Evolutionary conservation across 2,329 filamentous ascomycete species (phyloP).

Genomic region (Aspergillus arachidicola): DNA sequence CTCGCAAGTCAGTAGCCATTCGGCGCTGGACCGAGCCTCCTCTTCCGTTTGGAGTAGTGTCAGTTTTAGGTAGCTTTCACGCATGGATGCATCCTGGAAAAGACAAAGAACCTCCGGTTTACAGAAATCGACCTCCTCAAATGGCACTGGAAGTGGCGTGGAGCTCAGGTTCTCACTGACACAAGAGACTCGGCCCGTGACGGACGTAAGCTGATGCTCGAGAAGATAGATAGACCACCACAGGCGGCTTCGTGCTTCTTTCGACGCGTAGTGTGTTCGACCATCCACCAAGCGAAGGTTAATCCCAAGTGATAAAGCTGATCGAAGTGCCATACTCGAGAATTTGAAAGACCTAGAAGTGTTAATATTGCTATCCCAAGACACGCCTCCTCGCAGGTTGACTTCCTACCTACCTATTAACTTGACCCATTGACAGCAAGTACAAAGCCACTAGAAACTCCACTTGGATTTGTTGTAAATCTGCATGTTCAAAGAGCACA

Average conservation of each 20-base stretch:
- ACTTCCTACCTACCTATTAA: conserved; percentile 42
- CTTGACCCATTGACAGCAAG: conserved; percentile 41
- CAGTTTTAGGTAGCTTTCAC: conserved; percentile 26
- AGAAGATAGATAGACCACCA: conserved; percentile 49
- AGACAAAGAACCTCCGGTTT: conserved; percentile 28
- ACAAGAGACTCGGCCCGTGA: conserved; percentile 46
- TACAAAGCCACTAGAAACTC: conserved; percentile 44
- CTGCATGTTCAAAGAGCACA: conserved; percentile 43
- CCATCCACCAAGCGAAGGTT: conserved; percentile 44
- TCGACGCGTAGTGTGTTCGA: conserved; percentile 37
- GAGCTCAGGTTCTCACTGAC: conserved; percentile 43
- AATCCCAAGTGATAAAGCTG: conserved; percentile 43
- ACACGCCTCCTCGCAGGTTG: neutral
- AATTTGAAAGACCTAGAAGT: conserved; percentile 42
- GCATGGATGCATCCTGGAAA: conserved; percentile 24
- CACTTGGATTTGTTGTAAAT: conserved; percentile 48
- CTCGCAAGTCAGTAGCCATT: conserved; percentile 26
- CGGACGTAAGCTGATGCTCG: conserved; percentile 44
- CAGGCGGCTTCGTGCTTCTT: conserved; percentile 43
- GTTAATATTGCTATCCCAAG: neutral
- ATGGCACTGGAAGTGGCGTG: conserved; percentile 39
- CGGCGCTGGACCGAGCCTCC: conserved; percentile 10
- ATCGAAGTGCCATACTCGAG: conserved; percentile 43
- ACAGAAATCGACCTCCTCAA: conserved; percentile 40
- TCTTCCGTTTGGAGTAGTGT: conserved; percentile 31